Base-by-base conservation (phyloP, 345 rosid genomes). In the Cardamine occulta region DNA sequence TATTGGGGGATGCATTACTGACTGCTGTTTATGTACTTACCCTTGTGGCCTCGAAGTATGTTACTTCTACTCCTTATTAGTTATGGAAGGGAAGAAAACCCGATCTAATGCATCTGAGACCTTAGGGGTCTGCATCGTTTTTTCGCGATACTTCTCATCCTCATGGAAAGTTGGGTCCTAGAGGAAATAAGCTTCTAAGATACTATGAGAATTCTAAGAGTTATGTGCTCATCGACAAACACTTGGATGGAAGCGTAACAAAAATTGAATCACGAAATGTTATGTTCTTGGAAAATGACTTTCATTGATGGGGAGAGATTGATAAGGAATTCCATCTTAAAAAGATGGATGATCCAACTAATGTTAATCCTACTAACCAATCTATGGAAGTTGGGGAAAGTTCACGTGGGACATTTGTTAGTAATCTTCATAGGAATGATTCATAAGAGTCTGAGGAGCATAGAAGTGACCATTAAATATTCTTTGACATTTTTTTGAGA, bases 221-320 rank as follows among this genome's bases (percentile, higher is more conserved):
- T 14, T 48, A 12, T 39, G 2, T 39, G 4, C 15, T 39, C 9
- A 39, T 39, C 44, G 44, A 5, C 13, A 1, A 37, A 2, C 13
- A 37, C 13, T 10, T 13, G 3, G 42, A 9, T 3, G 4, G 13
- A 37, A 37, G 42, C 2, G 1, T 8, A 35, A 35, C 1, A 35
- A 3, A 35, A 8, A 35, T 66, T 0, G 11, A 71, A 66, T 76
- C 65, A 37, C 15, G 14, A 67, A 73, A 73, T 73, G 44, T 56
- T 2, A 64, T n/a, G 7, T 77, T 81, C 24, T 47, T 77, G 23
- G 64, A 73, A 31, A 69, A 64, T 56, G 11, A 69, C 5, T 63
- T 78, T 59, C 66, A 65, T 0, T 10, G 1, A 13, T 58, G 9
- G 28, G 31, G 57, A 32, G 39, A 70, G 24, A 37, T 70, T 9